These are phyloP conservation scores for Fomitopsis pinicola DNA, from an alignment of 1,284 basidiomycete genomes.

Conservation along the genomic window DNA sequence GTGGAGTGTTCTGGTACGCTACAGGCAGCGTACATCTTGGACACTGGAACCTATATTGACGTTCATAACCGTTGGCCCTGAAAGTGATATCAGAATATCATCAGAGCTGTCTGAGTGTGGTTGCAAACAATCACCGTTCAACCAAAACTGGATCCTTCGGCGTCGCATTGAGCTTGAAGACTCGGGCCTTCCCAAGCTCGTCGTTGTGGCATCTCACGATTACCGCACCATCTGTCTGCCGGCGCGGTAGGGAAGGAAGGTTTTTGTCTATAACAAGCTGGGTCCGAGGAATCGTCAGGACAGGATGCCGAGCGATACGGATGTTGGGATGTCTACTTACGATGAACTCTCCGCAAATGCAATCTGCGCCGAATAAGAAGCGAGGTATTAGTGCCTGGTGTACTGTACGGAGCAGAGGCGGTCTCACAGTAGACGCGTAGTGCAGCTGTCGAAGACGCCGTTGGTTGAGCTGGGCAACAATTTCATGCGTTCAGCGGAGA, in stretches of 20 bases:
- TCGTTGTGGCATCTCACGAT: slow-evolving; percentile 67
- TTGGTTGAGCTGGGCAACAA: slow-evolving; percentile 58
- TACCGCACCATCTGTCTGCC: slow-evolving; percentile 69
- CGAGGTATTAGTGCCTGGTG: not conserved
- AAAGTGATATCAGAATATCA: slow-evolving; percentile 4
- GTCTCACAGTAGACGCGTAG: slow-evolving; percentile 75
- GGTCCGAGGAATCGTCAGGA: slow-evolving; percentile 9
- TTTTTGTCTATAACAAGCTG: slow-evolving; percentile 82
- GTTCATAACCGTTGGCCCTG: slow-evolving; percentile 62
- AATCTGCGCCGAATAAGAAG: slow-evolving; percentile 45
- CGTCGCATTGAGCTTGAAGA: slow-evolving; percentile 76
- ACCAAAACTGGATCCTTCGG: slow-evolving; percentile 61
- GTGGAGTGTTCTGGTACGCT: slow-evolving; percentile 70
- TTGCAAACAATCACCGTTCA: slow-evolving; percentile 49
- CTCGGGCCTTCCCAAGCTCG: slow-evolving; percentile 50
- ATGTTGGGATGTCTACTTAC: slow-evolving; percentile 38
- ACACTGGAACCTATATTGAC: slow-evolving; percentile 71
- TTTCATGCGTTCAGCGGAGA: slow-evolving; percentile 12
- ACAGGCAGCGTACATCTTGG: slow-evolving; percentile 71
- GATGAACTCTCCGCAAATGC: slow-evolving; percentile 82
- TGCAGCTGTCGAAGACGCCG: slow-evolving; percentile 70
- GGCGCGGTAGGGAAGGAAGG: slow-evolving; percentile 61
- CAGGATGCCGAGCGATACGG: slow-evolving; percentile 5
- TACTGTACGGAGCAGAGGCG: slow-evolving; percentile 8
- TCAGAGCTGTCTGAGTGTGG: not conserved